Evolutionary conservation across 2,329 filamentous ascomycete genomes (phyloP).

Genomic region (Alternaria novae-zelandiae): DNA sequence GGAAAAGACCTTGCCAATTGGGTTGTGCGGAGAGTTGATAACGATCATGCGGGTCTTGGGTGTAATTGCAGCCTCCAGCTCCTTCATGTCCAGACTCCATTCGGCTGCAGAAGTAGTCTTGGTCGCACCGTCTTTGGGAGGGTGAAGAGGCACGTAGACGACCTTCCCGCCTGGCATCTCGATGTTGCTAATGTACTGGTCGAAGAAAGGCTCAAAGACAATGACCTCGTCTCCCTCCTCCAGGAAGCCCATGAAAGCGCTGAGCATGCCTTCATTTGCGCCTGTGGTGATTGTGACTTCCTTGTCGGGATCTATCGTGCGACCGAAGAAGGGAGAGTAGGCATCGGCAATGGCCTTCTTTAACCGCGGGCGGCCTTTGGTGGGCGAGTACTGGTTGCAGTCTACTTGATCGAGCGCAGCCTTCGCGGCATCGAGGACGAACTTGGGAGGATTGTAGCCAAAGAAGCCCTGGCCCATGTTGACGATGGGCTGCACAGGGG

Average conservation of each 20-base stretch:
- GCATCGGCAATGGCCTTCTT: slow-evolving; percentile 92
- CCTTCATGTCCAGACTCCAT: slow-evolving; percentile 85
- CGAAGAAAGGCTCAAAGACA: slow-evolving; percentile 97
- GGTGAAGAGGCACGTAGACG: slow-evolving; percentile 93
- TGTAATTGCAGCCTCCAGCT: slow-evolving; percentile 82
- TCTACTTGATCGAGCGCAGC: slow-evolving; percentile 87
- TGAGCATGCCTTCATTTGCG: slow-evolving; percentile 90
- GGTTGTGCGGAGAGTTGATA: slow-evolving; percentile 88
- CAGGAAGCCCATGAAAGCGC: slow-evolving; percentile 97
- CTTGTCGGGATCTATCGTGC: slow-evolving; percentile 81
- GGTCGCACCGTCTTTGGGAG: slow-evolving; percentile 78
- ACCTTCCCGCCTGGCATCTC: slow-evolving; percentile 97
- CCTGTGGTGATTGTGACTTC: slow-evolving; percentile 95
- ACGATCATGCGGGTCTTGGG: slow-evolving; percentile 96
- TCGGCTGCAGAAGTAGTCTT: slow-evolving; percentile 84
- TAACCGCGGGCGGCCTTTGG: slow-evolving; percentile 87
- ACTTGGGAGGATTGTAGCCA: slow-evolving; percentile 91
- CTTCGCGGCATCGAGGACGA: slow-evolving; percentile 91
- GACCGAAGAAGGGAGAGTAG: slow-evolving; percentile 88
- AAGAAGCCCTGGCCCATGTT: slow-evolving; percentile 80
- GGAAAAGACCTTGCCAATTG: slow-evolving; percentile 94
- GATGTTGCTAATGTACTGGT: slow-evolving; percentile 99
- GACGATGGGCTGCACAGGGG: slow-evolving; percentile 68
- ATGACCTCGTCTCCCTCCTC: slow-evolving; percentile 96
- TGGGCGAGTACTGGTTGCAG: slow-evolving; percentile 98